Evolutionary conservation across 306 rosid species (phyloP).

Genomic region (Pyrus bretschneideri): DNA sequence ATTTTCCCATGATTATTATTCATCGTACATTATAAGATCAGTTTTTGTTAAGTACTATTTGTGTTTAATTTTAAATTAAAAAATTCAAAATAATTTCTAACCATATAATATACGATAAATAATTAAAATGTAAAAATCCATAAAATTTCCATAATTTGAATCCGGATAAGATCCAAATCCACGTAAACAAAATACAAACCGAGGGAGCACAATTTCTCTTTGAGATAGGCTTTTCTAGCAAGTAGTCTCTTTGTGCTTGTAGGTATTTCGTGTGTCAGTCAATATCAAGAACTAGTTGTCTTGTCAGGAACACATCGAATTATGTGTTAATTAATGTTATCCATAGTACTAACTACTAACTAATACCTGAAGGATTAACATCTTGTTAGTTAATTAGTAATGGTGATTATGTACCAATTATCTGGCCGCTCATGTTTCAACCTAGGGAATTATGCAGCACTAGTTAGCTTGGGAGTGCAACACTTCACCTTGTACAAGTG

Average conservation of each 20-base stretch:
- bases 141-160: no score
- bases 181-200: neutral
- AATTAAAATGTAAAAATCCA: fast-evolving
- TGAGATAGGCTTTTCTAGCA: neutral
- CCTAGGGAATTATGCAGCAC: neutral
- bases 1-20: no score
- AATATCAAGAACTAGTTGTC: neutral
- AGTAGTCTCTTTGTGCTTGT: neutral
- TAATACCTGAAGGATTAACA: neutral
- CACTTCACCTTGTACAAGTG: neutral
- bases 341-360: neutral
- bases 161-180: no score
- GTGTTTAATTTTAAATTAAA: no score
- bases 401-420: neutral
- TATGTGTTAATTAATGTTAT: neutral
- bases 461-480: neutral
- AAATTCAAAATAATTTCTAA: fast-evolving
- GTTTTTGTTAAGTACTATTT: no score
- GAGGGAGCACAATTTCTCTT: neutral
- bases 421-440: neutral
- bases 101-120: fast-evolving
- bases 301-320: neutral
- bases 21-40: fast-evolving
- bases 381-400: neutral
- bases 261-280: neutral